Percentiles rank a stretch among this genome's conserved stretches.
Evolutionary conservation across 176 grass and related monocot genomes (phyloP).

Genomic region (Ensete glaucum): DNA sequence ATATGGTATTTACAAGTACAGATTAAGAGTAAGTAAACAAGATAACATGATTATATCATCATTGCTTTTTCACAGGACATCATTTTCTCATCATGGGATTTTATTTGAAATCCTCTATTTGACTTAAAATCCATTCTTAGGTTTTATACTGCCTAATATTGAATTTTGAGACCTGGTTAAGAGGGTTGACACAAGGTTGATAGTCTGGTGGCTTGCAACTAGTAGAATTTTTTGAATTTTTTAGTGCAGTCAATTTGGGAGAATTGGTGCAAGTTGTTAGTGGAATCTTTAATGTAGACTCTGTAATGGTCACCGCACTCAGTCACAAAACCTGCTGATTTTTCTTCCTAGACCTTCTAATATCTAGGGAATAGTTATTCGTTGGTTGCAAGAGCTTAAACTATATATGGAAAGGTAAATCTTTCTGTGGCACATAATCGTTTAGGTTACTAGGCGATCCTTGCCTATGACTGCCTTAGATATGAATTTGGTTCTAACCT

Average conservation of each 20-base stretch:
- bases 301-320: too few species aligned
- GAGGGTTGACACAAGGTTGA: too few species aligned
- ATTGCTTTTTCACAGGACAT: neutral
- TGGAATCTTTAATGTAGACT: too few species aligned
- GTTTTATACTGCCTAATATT: neutral
- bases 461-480: neutral
- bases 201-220: neutral
- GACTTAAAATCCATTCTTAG: neutral
- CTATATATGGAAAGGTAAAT: too few species aligned
- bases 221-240: neutral
- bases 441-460: neutral
- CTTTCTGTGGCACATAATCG: too few species aligned
- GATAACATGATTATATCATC: neutral
- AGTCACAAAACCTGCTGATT: too few species aligned
- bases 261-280: neutral
- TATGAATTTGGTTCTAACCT: too few species aligned
- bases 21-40: conserved; percentile 51
- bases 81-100: neutral
- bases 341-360: too few species aligned
- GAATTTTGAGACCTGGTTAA: neutral
- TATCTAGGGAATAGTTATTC: too few species aligned
- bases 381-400: too few species aligned
- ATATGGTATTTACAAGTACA: conserved; percentile 67
- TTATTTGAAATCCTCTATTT: neutral
- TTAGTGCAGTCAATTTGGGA: neutral